Percentiles rank a stretch among this genome's conserved stretches.
phyloP scores from a whole-genome alignment of 352 stramenopile species.

The Thraustotheca clavata region DNA sequence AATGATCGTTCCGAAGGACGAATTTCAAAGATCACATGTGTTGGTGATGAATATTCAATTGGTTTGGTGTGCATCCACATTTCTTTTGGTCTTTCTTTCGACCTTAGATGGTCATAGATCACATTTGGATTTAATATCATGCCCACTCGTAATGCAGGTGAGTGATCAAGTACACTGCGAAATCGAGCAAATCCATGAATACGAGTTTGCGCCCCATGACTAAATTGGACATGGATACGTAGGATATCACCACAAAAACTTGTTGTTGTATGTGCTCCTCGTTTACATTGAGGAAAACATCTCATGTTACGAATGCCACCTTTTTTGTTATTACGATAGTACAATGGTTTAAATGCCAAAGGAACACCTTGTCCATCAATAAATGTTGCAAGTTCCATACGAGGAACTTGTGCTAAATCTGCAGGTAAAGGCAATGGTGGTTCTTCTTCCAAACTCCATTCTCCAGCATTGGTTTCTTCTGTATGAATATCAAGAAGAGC shows the following conservation, averaged over 20 bases:
- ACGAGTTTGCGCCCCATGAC: not conserved
- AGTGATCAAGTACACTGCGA: not conserved
- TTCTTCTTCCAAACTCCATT: not conserved
- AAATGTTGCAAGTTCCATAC: not conserved
- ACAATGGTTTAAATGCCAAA: constrained; percentile 12
- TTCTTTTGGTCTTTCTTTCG: constrained; percentile 15
- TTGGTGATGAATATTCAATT: not conserved
- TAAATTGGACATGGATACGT: not conserved
- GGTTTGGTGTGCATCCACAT: constrained; percentile 21
- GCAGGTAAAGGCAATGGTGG: not conserved
- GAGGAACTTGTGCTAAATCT: too few relatives aligned
- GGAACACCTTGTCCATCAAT: constrained; percentile 3
- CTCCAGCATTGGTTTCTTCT: too few relatives aligned
- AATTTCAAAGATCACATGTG: constrained; percentile 9
- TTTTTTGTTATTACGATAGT: constrained; percentile 23
- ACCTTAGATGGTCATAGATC: constrained; percentile 5
- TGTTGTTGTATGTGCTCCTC: constrained; percentile 13
- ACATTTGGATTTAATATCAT: not conserved
- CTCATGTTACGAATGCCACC: constrained; percentile 17
- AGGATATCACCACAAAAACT: constrained; percentile 17
- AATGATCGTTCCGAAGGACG: constrained; percentile 7
- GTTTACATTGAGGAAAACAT: constrained; percentile 20
- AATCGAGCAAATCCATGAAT: constrained; percentile 14
- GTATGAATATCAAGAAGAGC: not conserved
- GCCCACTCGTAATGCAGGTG: not conserved